Percentiles rank a stretch among this genome's conserved stretches.
Conservation (phyloP, 2,329 filamentous ascomycete genomes). For the Fusarium dimerum region DNA sequence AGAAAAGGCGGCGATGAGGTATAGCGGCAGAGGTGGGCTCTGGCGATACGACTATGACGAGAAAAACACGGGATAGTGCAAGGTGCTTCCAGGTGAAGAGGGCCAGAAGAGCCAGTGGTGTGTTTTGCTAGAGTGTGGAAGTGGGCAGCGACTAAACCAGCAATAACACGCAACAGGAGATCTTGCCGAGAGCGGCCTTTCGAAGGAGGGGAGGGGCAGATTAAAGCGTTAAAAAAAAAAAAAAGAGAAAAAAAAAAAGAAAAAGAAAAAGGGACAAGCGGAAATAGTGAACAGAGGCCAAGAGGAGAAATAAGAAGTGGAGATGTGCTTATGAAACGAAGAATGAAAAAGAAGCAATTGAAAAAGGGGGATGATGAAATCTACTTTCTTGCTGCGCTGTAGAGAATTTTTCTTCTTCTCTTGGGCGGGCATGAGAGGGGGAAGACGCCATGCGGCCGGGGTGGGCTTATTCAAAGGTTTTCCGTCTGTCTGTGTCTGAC, state of each 20-base stretch:
- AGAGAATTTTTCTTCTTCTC: background rate
- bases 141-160: slow-evolving; percentile 20
- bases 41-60: slow-evolving; percentile 33
- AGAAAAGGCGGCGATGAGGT: slow-evolving; percentile 14
- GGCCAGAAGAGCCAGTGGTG: slow-evolving; percentile 29
- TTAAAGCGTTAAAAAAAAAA: slow-evolving; percentile 5
- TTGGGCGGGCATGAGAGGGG: slow-evolving; percentile 24
- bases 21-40: slow-evolving; percentile 28
- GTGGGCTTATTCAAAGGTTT: slow-evolving; percentile 29
- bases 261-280: slow-evolving; percentile 14
- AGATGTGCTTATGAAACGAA: slow-evolving; percentile 13
- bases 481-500: slow-evolving; percentile 1
- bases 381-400: slow-evolving; percentile 17
- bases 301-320: slow-evolving; percentile 17
- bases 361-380: slow-evolving; percentile 35
- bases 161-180: slow-evolving; percentile 1
- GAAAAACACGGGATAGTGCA: slow-evolving; percentile 33
- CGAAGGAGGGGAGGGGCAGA: background rate
- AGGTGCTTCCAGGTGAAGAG: slow-evolving; percentile 22
- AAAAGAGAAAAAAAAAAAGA: slow-evolving; percentile 12
- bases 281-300: slow-evolving; percentile 1
- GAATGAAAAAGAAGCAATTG: slow-evolving; percentile 16
- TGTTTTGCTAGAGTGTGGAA: slow-evolving; percentile 25
- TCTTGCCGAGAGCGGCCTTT: slow-evolving; percentile 33
- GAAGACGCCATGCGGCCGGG: slow-evolving; percentile 29